A percentile compares a stretch with the other conserved stretches of the same genome.
These are phyloP conservation scores for Elsinoe fawcettii DNA, from an alignment of 2,329 filamentous ascomycete genomes.

Conservation along the genomic window DNA sequence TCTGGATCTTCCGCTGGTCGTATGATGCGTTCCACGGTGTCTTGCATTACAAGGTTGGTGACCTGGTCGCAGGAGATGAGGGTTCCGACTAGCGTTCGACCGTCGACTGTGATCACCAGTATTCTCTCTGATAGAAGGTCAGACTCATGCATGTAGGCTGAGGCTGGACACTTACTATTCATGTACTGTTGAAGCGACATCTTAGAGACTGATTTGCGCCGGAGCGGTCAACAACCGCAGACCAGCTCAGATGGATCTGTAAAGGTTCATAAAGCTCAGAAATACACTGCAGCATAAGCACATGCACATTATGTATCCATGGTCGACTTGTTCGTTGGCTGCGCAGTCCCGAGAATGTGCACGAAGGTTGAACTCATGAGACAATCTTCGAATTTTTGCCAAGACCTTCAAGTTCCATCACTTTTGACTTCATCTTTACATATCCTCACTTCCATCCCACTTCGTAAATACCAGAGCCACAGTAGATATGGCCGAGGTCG, in stretches of 20 bases:
- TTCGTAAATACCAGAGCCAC: background rate
- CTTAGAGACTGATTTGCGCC: background rate
- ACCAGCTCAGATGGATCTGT: background rate
- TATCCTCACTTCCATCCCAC: background rate
- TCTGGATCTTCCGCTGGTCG: constrained; percentile 76
- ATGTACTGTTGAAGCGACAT: constrained; percentile 39
- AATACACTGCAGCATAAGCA: background rate
- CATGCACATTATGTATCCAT: background rate
- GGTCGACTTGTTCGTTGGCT: background rate
- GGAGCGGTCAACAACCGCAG: background rate
- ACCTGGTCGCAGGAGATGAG: constrained; percentile 81
- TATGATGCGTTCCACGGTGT: constrained; percentile 84
- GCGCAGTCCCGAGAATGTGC: too few relatives aligned
- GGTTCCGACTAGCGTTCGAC: constrained; percentile 66
- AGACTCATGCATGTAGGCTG: background rate
- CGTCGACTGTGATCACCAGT: constrained; percentile 84
- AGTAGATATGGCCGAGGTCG: constrained; percentile 12
- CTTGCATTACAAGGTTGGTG: constrained; percentile 82
- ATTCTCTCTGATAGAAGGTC: constrained; percentile 63
- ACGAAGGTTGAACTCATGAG: too few relatives aligned
- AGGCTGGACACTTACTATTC: constrained; percentile 29
- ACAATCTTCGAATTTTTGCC: background rate
- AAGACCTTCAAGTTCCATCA: constrained; percentile 9
- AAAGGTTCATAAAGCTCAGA: background rate
- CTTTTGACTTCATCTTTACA: background rate